phyloP scores from a whole-genome alignment of 768 basidiomycete genomes.

The Macrolepiota dolichaula region DNA sequence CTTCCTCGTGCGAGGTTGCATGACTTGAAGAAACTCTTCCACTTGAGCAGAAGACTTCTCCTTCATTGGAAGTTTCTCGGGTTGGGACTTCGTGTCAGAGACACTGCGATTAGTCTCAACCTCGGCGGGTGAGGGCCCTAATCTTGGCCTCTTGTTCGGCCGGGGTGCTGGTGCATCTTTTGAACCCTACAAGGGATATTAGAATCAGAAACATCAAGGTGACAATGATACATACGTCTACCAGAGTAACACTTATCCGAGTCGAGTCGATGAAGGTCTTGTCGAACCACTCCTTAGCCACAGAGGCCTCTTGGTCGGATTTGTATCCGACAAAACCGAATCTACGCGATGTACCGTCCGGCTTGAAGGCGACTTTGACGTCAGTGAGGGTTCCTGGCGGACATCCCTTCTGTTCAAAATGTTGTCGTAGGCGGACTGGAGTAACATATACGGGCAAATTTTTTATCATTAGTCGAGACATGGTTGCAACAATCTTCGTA shows the following conservation, averaged over 20 bases:
- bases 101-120: slow-evolving; percentile 2
- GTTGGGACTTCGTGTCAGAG: slow-evolving; percentile 8
- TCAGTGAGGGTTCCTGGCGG: slow-evolving; percentile 81
- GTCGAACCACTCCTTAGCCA: slow-evolving; percentile 82
- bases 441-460: slow-evolving; percentile 74
- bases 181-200: slow-evolving; percentile 42
- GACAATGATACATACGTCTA: slow-evolving; percentile 57
- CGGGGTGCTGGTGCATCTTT: slow-evolving; percentile 66
- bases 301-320: slow-evolving; percentile 66
- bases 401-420: slow-evolving; percentile 60
- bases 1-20: slow-evolving; percentile 59
- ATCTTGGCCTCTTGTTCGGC: slow-evolving; percentile 66
- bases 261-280: slow-evolving; percentile 79
- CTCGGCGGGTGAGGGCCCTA: slow-evolving; percentile 30
- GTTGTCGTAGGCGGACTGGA: slow-evolving; percentile 56
- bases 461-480: slow-evolving; percentile 85
- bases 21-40: slow-evolving; percentile 71
- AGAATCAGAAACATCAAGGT: slow-evolving; percentile 3
- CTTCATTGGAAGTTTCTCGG: slow-evolving; percentile 12
- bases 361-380: slow-evolving; percentile 72
- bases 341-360: slow-evolving; percentile 75
- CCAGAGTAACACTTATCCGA: slow-evolving; percentile 68
- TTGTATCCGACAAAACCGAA: slow-evolving; percentile 96
- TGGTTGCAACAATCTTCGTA: slow-evolving; percentile 21
- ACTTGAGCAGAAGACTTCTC: slow-evolving; percentile 38